Evolutionary conservation across 306 rosid genomes (phyloP), one percentile per base, ranked within the genome.

Genomic region (Dalbergia oliveri): DNA sequence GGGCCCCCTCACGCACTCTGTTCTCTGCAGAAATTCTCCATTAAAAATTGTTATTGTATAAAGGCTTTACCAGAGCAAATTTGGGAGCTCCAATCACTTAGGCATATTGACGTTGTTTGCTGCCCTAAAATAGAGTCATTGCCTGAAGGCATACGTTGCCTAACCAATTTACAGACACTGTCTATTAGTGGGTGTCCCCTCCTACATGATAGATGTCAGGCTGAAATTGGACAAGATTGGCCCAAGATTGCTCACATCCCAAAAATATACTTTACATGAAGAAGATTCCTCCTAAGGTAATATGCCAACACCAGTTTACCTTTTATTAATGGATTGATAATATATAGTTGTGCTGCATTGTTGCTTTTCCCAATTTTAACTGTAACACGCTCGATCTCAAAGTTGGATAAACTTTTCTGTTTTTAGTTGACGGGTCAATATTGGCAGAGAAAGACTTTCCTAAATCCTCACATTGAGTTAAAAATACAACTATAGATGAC

Each of bases 81-180:
- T 10, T 2, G 34, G 13, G 34, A 58, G 5, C 63, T 58, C 63
- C 33, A 19, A 21, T 58, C 63, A 23, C 37, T 23, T 23, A 21
- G 7, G 15, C 7, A 9, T 3, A 21, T 59, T 11, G 0, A 2
- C 8, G 4, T 59, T 59, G 0, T 3, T 0, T 0, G 2, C 0
- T 59, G 65, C n/a, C 0, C 1, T 9, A 10, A 9, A 0, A 23
- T 59, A 26, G 37, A 59, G 15, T 59, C 37, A 21, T 26, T 59
- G 37, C 65, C 65, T 21, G 39, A 59, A 59, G 37, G 8, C 35
- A 9, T 59, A 39, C 8, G n/a, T 11, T 11, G 35, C 37, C 65
- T 59, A 9, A 59, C 65, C 37, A 59, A 59, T 59, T 59, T 59
- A 59, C 65, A 59, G 8, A 59, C n/a, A 9, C 37, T 59, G 9